These are phyloP conservation scores for Lactifluus rugatus DNA, from an alignment of 768 basidiomycete genomes.

Conservation along the genomic window DNA sequence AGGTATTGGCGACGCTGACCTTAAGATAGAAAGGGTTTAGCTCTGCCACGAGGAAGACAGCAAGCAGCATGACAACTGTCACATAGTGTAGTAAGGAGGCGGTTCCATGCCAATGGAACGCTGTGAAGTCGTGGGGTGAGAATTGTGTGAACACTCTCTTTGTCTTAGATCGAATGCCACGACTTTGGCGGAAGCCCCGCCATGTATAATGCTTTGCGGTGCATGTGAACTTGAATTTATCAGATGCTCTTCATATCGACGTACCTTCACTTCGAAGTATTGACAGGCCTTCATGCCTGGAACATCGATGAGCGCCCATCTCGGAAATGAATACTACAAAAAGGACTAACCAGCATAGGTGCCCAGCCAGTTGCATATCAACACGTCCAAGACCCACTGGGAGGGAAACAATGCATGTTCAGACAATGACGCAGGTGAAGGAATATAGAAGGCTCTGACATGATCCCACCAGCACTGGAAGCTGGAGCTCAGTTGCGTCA, in stretches of 20 bases:
- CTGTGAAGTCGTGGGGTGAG: slow-evolving; percentile 80
- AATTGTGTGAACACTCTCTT: slow-evolving; percentile 74
- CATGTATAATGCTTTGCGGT: slow-evolving; percentile 63
- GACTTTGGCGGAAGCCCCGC: slow-evolving; percentile 73
- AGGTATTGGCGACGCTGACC: slow-evolving; percentile 31
- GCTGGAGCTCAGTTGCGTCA: slow-evolving; percentile 20
- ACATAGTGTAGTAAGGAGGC: slow-evolving; percentile 65
- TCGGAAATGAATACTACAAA: slow-evolving; percentile 22
- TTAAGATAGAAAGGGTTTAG: slow-evolving; percentile 85
- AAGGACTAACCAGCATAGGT: slow-evolving; percentile 55
- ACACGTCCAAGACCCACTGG: slow-evolving; percentile 81
- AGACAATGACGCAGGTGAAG: slow-evolving; percentile 3
- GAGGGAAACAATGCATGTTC: not conserved
- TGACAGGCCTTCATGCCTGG: slow-evolving; percentile 81
- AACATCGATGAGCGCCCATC: slow-evolving; percentile 10
- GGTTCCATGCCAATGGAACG: slow-evolving; percentile 80
- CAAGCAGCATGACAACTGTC: slow-evolving; percentile 63
- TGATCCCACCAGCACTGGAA: slow-evolving; percentile 88
- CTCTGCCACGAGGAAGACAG: slow-evolving; percentile 75
- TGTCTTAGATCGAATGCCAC: slow-evolving; percentile 70
- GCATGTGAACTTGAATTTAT: slow-evolving; percentile 2
- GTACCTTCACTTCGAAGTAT: slow-evolving; percentile 64
- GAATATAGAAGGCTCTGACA: slow-evolving; percentile 36
- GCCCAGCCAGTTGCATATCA: slow-evolving; percentile 83
- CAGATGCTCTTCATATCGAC: slow-evolving; percentile 1